phyloP scores from a whole-genome alignment of 768 basidiomycete species.

The Vararia minispora region DNA sequence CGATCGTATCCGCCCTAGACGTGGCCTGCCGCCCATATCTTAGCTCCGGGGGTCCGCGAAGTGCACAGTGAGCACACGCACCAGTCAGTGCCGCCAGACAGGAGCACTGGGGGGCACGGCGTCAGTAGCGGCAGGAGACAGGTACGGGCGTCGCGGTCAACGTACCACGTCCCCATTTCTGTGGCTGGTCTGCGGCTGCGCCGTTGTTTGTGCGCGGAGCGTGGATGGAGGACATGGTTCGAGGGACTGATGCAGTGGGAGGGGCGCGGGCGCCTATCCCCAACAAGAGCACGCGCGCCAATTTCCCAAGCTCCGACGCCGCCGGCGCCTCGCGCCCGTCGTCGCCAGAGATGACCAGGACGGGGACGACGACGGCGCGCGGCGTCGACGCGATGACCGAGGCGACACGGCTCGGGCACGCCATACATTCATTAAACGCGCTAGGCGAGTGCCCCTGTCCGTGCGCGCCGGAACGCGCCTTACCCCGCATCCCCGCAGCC shows the following conservation, averaged over 20 bases:
- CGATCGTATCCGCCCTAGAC: slow-evolving; percentile 13
- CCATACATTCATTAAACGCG: no score
- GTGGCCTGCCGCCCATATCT: slow-evolving; percentile 3
- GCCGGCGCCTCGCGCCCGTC: no score
- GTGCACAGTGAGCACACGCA: slow-evolving; percentile 27
- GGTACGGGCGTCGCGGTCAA: not conserved
- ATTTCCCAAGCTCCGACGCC: no score
- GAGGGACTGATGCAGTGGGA: not conserved
- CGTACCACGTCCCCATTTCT: slow-evolving; percentile 1
- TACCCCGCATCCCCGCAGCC: no score
- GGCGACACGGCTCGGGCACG: no score
- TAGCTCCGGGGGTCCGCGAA: slow-evolving; percentile 4
- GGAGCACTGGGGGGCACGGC: slow-evolving; percentile 40
- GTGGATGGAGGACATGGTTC: not conserved
- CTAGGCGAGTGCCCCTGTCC: no score
- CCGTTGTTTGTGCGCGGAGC: not conserved
- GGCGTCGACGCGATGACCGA: no score
- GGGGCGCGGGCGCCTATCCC: not conserved
- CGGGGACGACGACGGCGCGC: no score
- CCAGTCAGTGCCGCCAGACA: slow-evolving; percentile 87
- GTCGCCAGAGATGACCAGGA: no score
- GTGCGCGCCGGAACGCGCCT: no score
- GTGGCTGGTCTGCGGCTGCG: not conserved
- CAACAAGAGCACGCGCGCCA: no score
- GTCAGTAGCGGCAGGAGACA: not conserved